Conservation (phyloP, 768 basidiomycete species). For the Gautieria morchelliformis region DNA sequence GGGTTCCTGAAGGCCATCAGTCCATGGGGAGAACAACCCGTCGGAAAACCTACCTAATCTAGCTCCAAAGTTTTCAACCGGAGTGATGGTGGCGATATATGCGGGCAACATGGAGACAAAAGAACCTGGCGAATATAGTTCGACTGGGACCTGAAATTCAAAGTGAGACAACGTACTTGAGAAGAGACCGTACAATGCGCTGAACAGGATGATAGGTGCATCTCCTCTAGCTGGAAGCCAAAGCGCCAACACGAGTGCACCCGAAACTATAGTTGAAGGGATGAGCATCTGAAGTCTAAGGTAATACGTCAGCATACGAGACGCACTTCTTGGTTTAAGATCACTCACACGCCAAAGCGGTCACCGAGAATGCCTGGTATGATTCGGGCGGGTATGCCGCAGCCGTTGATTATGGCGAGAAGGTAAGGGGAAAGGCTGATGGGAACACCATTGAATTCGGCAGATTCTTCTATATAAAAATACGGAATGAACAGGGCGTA, state of each 20-base stretch:
- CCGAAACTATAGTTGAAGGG: slow-evolving; percentile 17
- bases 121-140: slow-evolving; percentile 12
- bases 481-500: slow-evolving; percentile 53
- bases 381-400: slow-evolving; percentile 55
- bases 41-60: slow-evolving; percentile 18
- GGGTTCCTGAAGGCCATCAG: slow-evolving; percentile 15
- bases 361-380: slow-evolving; percentile 58
- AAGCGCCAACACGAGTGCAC: slow-evolving; percentile 18
- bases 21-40: neutral
- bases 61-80: slow-evolving; percentile 21
- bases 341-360: slow-evolving; percentile 32
- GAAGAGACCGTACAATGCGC: slow-evolving; percentile 21
- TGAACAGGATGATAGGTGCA: slow-evolving; percentile 19
- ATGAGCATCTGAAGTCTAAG: slow-evolving; percentile 21
- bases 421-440: slow-evolving; percentile 30
- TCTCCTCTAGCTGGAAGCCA: slow-evolving; percentile 21
- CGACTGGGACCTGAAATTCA: neutral
- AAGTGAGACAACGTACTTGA: slow-evolving; percentile 16
- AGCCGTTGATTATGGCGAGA: slow-evolving; percentile 60
- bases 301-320: neutral
- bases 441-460: slow-evolving; percentile 28
- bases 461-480: slow-evolving; percentile 59
- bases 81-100: slow-evolving; percentile 23
- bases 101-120: slow-evolving; percentile 22
- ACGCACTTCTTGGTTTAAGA: neutral